Evolutionary conservation across 768 basidiomycete genomes (phyloP), one percentile per base, ranked within the genome.

Genomic region (Podaxis mareebaensis): DNA sequence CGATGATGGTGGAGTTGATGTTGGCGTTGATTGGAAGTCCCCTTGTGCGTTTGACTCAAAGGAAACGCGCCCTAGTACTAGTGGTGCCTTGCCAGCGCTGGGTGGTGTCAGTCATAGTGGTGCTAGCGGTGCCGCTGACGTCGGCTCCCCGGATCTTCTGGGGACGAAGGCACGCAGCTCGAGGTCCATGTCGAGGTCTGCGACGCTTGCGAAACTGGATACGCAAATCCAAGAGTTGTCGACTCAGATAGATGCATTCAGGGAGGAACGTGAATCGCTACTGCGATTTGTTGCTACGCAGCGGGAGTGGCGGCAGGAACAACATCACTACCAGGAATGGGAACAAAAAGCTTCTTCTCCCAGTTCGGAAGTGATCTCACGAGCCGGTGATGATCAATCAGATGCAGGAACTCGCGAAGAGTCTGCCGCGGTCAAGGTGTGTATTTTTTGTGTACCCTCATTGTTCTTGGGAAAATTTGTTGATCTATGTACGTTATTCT

Each of bases 171-270:
- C 20, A 10, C 28, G 28, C 33, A 30, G 28, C 22, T 15, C 22
- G 49, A 48, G 7, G 12, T 28, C 22, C 49, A 52, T 28, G 30
- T 46, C 39, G 4, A 57, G 36, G 40, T 53, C 49, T 44, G 36
- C 44, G 15, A 42, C 53, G n/a, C 48, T 68, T 6, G 61, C 44
- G 4, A 61, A 60, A 12, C 70, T 83, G 17, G 75, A 79, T 52
- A 67, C 68, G 30, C 76, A 81, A 46, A 74, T 84, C 52, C 70
- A 66, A 8, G 67, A 66, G 0, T 69, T 83, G 53, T 72, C 73
- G 4, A 54, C 70, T 11, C 73, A 74, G 49, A 70, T 80, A 26
- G 76, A 80, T 13, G 71, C 70, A 2, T 77, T 82, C 38, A 71
- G 68, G 39, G 63, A 71, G 12, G 83, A 84, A 62, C 71, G 79